phyloP scores from a whole-genome alignment of 495 filamentous ascomycete genomes.

The Tetracladium setigerum region DNA sequence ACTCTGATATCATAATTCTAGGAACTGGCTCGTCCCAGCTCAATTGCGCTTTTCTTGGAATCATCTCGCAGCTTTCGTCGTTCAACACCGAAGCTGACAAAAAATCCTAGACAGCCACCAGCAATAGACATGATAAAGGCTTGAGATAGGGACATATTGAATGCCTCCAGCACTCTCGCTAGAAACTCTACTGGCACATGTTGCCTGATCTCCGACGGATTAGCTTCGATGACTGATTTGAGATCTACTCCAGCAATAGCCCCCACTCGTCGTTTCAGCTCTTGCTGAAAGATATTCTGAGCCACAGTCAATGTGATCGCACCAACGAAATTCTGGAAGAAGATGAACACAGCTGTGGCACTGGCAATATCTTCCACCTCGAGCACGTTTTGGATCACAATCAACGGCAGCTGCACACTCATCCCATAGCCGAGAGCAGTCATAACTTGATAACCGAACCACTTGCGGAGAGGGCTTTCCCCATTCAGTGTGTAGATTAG shows the following conservation, averaged over 20 bases:
- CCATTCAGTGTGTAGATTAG: not conserved
- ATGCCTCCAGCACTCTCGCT: too few species aligned
- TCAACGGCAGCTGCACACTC: not conserved
- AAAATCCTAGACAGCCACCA: too few species aligned
- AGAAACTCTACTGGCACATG: too few species aligned
- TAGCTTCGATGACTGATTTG: slow-evolving; percentile 20
- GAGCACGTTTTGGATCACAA: not conserved
- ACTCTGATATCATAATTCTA: too few species aligned
- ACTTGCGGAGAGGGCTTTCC: not conserved
- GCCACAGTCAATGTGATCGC: slow-evolving; percentile 34
- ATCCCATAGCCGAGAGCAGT: not conserved
- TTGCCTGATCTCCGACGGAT: too few species aligned
- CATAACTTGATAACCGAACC: not conserved
- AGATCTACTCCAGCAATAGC: slow-evolving; percentile 21
- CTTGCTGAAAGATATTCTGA: slow-evolving; percentile 41
- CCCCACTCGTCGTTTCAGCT: slow-evolving; percentile 36
- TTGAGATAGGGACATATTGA: too few species aligned
- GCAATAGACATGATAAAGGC: too few species aligned
- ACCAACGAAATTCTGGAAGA: slow-evolving; percentile 34
- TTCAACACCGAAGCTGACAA: too few species aligned
- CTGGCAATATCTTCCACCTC: not conserved
- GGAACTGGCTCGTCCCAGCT: too few species aligned
- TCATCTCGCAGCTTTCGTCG: too few species aligned
- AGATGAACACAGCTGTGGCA: slow-evolving; percentile 6
- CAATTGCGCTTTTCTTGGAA: too few species aligned